Base-by-base conservation (phyloP, 371 early-diverging fungal genomes). In the Mucor velutinosus region DNA sequence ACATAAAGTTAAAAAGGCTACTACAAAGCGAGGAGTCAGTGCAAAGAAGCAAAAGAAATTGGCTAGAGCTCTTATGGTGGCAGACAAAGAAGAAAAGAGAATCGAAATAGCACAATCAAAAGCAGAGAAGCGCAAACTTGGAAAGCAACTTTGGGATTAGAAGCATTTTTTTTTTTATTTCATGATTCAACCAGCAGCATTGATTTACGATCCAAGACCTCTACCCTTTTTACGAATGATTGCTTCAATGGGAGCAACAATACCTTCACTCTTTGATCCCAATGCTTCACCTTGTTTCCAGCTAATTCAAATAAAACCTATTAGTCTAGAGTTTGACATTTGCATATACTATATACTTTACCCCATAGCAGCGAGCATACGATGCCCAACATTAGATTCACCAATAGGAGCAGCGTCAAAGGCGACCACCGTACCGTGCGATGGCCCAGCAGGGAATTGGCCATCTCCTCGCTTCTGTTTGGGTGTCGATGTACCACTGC, bases 201-300 rank as follows among this genome's bases (percentile, higher is more conserved):
- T 35, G 12, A 64, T 63, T 77, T 80, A 89, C 37, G 87, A 76
- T n/a, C 93, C 94, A 19, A 97, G 87, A 62, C 97, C 96, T 70
- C 80, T 75, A 32, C 89, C 82, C 45, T 87, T 85, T 41, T 86
- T 89, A 12, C 96, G 91, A 43, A 94, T 74, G 62, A 94, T 82
- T 17, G 93, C 95, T 55, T 95, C 92, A 58, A 97, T 92, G 0
- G 97, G 96, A 30, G 86, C 87, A 2, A 89, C 79, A 37, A 95
- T 94, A 62, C 97, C 97, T 19, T 79, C 84, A 15, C 90, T 91
- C 7, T 86, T 84, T 53, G 83, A 80, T 12, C 97, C 97, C 25
- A 97, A 81, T 21, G 93, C 92, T 66, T 90, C 81, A 19, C 97
- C 97, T 49, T 91, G 90, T 57, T 75, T 84, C 92, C 93, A 83